Percentiles rank a stretch among this genome's conserved stretches.
Conservation (phyloP, 495 filamentous ascomycete genomes). For the Chaetomium fimeti region DNA sequence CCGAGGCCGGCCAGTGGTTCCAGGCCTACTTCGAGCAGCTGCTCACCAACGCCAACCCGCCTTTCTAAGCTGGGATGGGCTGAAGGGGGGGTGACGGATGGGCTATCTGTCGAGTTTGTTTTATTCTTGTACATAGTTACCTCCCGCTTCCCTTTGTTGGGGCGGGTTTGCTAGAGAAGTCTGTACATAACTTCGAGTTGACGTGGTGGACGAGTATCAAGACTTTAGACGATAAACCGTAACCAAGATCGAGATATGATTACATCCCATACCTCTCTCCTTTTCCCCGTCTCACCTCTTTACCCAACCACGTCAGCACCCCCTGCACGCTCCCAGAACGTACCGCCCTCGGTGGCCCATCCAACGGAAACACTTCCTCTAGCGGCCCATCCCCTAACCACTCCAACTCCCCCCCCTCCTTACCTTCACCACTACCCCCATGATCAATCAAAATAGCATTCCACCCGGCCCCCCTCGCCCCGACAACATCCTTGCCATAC, state of each 20-base stretch:
- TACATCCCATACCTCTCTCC: no score
- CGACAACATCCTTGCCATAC: conserved; percentile 59
- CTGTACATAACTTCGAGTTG: conserved; percentile 5
- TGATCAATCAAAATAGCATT: conserved; percentile 39
- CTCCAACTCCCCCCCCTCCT: no score
- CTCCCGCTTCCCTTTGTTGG: background rate
- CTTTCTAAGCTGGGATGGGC: conserved; percentile 37
- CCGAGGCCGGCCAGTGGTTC: conserved; percentile 79
- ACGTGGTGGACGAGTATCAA: no score
- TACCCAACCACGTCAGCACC: no score
- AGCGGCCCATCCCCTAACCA: no score
- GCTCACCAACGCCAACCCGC: conserved; percentile 64
- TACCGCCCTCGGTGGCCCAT: no score
- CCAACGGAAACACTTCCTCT: no score
- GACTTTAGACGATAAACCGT: no score
- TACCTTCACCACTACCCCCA: background rate
- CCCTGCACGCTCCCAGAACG: no score
- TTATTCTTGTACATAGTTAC: conserved; percentile 14
- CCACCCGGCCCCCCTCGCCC: conserved; percentile 64
- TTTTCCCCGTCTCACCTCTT: no score
- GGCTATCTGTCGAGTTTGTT: no score
- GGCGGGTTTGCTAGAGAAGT: background rate
- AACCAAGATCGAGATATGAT: no score
- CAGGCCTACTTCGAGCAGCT: conserved; percentile 75
- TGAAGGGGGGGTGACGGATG: background rate